phyloP scores from a whole-genome alignment of 1,284 basidiomycete species.

The Vanrija humicola region DNA sequence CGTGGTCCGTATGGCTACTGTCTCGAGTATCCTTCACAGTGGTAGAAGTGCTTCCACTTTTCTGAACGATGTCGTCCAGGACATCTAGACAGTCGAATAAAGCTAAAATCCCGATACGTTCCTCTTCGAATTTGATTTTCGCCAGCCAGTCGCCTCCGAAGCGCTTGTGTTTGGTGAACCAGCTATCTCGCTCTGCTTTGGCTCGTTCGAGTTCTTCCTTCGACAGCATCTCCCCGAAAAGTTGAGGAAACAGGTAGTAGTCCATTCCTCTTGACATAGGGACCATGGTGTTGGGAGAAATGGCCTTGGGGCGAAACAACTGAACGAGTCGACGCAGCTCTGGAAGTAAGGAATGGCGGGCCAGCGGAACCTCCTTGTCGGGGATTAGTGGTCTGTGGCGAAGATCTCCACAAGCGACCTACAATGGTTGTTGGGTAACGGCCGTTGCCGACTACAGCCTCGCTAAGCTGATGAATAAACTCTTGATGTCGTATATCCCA shows the following conservation, averaged over 20 bases:
- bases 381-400: neutral
- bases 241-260: conserved; percentile 60
- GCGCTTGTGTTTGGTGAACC: neutral
- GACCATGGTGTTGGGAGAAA: conserved; percentile 76
- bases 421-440: conserved; percentile 43
- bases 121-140: neutral
- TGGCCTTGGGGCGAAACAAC: conserved; percentile 66
- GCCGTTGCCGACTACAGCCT: conserved; percentile 27
- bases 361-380: conserved; percentile 69
- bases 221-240: conserved; percentile 59
- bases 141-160: conserved; percentile 2
- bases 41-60: too few species aligned
- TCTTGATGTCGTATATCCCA: conserved; percentile 34
- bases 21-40: too few species aligned
- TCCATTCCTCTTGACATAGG: conserved; percentile 57
- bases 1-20: too few species aligned
- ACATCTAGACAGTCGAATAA: too few species aligned
- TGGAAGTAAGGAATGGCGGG: conserved; percentile 77
- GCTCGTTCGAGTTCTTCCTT: conserved; percentile 35
- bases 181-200: conserved; percentile 22
- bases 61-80: too few species aligned
- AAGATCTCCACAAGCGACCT: conserved; percentile 7
- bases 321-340: conserved; percentile 75
- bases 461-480: conserved; percentile 19
- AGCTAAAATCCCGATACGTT: too few species aligned